Conservation (phyloP, 768 basidiomycete species). For the Kockovaella imperatae region DNA sequence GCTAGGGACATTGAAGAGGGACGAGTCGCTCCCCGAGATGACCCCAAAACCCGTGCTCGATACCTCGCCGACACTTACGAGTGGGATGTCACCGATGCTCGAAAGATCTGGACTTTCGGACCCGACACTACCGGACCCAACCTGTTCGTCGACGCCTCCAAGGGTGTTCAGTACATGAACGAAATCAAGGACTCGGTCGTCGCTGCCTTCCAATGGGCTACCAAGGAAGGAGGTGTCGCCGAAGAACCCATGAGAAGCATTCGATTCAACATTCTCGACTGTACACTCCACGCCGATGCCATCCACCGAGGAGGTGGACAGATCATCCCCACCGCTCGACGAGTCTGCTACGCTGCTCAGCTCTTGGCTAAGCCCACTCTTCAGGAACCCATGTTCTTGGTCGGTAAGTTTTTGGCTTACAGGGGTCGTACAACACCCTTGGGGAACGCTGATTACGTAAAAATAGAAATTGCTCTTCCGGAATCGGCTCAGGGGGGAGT, state of each 20-base stretch:
- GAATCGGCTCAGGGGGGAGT: constrained; percentile 97
- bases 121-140: constrained; percentile 97
- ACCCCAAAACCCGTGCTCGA: constrained; percentile 95
- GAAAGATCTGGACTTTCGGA: constrained; percentile 99
- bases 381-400: constrained; percentile 97
- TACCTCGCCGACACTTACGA: constrained; percentile 89
- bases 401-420: no score
- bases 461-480: constrained; percentile 98
- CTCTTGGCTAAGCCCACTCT: constrained; percentile 81
- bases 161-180: constrained; percentile 97
- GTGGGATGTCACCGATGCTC: constrained; percentile 98
- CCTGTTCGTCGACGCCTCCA: constrained; percentile 93
- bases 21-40: constrained; percentile 79
- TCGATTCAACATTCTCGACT: constrained; percentile 91
- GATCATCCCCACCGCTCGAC: constrained; percentile 91
- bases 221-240: constrained; percentile 91
- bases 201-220: constrained; percentile 99
- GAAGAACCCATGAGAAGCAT: constrained; percentile 99
- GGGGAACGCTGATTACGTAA: no score
- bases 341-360: constrained; percentile 92
- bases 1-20: constrained; percentile 85
- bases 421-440: no score
- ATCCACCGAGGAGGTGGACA: constrained; percentile 99
- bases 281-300: constrained; percentile 96
- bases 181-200: constrained; percentile 99